These are phyloP conservation scores for Crucibulum laeve DNA, from an alignment of 768 basidiomycete species.

Conservation along the genomic window DNA sequence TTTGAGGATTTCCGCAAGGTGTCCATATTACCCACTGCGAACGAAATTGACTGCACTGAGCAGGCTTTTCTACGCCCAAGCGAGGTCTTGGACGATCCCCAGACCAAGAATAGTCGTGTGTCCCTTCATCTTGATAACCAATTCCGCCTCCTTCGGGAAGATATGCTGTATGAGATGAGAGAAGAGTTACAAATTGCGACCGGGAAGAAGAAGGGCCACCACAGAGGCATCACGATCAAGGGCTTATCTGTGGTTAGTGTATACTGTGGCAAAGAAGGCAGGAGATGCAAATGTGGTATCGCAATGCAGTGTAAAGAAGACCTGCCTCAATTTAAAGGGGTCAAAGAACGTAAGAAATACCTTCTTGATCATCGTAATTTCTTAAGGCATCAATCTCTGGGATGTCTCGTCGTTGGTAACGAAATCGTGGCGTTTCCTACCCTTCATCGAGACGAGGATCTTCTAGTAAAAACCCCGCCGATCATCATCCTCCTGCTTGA, in stretches of 20 bases:
- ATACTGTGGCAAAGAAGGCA: constrained; percentile 21
- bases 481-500: constrained; percentile 50
- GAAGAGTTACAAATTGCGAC: constrained; percentile 47
- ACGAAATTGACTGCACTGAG: constrained; percentile 44
- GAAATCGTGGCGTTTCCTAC: constrained; percentile 49
- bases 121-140: constrained; percentile 60
- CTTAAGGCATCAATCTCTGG: constrained; percentile 49
- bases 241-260: constrained; percentile 31
- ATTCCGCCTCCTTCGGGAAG: constrained; percentile 61
- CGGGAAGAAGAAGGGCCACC: constrained; percentile 32
- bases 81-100: constrained; percentile 37
- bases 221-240: constrained; percentile 33
- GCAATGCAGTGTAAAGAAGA: constrained; percentile 29
- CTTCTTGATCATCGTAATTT: constrained; percentile 35
- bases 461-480: constrained; percentile 43
- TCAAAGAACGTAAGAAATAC: constrained; percentile 27
- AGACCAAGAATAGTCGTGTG: constrained; percentile 28
- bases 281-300: constrained; percentile 34
- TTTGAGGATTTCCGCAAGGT: constrained; percentile 56
- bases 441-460: constrained; percentile 49
- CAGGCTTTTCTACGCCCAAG: constrained; percentile 46
- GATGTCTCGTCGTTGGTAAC: constrained; percentile 45
- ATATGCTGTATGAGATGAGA: constrained; percentile 53
- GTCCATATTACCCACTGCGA: constrained; percentile 58
- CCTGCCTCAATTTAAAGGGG: constrained; percentile 29